These are phyloP conservation scores for Cryptococcus wingfieldii DNA, from an alignment of 1,284 basidiomycete genomes.

Conservation along the genomic window DNA sequence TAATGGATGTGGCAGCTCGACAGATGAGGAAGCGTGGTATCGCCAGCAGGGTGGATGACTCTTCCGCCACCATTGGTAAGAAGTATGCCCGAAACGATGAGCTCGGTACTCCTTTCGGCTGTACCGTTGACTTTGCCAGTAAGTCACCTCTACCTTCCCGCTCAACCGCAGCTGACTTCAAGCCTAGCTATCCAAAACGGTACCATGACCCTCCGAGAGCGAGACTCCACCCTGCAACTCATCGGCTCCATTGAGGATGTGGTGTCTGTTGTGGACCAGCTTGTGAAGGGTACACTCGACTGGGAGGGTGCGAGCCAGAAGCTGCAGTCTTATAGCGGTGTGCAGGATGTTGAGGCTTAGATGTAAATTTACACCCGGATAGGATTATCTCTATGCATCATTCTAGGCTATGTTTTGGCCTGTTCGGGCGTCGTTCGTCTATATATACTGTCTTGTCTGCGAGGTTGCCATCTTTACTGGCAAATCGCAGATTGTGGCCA, in stretches of 20 bases:
- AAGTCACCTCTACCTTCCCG: slow-evolving; percentile 47
- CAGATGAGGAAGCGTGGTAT: slow-evolving; percentile 84
- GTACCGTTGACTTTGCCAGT: slow-evolving; percentile 98
- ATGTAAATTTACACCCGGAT: not conserved
- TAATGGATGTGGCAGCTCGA: slow-evolving; percentile 55
- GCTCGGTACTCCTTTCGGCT: slow-evolving; percentile 92
- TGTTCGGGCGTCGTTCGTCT: no score
- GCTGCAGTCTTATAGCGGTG: slow-evolving; percentile 79
- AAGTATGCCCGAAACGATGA: slow-evolving; percentile 98
- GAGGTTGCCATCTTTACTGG: no score
- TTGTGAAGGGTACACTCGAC: slow-evolving; percentile 66
- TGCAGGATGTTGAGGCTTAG: slow-evolving; percentile 67
- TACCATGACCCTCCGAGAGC: slow-evolving; percentile 87
- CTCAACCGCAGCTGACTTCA: not conserved
- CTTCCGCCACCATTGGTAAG: slow-evolving; percentile 89
- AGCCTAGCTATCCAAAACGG: slow-evolving; percentile 71
- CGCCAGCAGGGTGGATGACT: slow-evolving; percentile 91
- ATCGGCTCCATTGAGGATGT: slow-evolving; percentile 93
- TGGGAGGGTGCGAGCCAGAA: slow-evolving; percentile 74
- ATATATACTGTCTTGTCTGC: no score
- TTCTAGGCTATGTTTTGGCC: no score
- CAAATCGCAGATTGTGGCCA: no score
- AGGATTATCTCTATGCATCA: no score
- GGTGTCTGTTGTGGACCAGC: slow-evolving; percentile 69
- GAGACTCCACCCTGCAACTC: slow-evolving; percentile 88